phyloP scores from a whole-genome alignment of 371 early-diverging fungal species.

The Zopfochytrium polystomum region DNA sequence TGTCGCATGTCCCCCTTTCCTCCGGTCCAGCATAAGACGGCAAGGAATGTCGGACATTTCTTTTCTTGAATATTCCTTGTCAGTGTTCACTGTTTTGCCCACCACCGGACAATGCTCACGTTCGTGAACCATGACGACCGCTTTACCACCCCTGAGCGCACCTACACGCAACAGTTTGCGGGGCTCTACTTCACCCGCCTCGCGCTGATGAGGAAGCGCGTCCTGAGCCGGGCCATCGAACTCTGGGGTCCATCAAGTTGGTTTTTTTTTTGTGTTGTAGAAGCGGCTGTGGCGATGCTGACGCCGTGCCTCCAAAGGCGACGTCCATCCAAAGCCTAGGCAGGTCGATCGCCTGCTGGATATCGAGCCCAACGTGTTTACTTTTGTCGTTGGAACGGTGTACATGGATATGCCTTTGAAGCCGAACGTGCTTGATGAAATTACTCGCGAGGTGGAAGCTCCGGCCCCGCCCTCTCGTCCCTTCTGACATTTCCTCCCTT shows the following conservation, averaged over 20 bases:
- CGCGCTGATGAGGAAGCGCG: conserved; percentile 55
- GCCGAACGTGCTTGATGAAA: conserved; percentile 82
- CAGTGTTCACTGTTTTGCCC: not conserved
- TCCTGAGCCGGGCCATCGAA: conserved; percentile 47
- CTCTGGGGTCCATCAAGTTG: conserved; percentile 53
- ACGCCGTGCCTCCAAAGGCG: no score
- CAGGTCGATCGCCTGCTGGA: conserved; percentile 65
- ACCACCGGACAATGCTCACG: not conserved
- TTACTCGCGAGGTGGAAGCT: conserved; percentile 65
- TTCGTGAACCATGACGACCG: conserved; percentile 35
- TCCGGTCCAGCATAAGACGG: no score
- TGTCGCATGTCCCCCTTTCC: no score
- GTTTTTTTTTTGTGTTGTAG: no score
- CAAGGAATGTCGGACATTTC: no score
- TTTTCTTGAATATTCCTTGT: not conserved
- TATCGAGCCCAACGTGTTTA: conserved; percentile 57
- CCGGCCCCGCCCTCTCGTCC: not conserved
- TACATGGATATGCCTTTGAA: conserved; percentile 80
- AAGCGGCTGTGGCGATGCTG: no score
- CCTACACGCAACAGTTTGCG: conserved; percentile 79
- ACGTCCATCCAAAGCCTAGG: conserved; percentile 1
- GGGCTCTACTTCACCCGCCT: conserved; percentile 80
- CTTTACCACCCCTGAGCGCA: conserved; percentile 51
- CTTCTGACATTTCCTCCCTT: not conserved
- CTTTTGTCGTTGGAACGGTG: conserved; percentile 80